These are phyloP conservation scores for Auriscalpium microsporum DNA, from an alignment of 768 basidiomycete species.

Conservation along the genomic window DNA sequence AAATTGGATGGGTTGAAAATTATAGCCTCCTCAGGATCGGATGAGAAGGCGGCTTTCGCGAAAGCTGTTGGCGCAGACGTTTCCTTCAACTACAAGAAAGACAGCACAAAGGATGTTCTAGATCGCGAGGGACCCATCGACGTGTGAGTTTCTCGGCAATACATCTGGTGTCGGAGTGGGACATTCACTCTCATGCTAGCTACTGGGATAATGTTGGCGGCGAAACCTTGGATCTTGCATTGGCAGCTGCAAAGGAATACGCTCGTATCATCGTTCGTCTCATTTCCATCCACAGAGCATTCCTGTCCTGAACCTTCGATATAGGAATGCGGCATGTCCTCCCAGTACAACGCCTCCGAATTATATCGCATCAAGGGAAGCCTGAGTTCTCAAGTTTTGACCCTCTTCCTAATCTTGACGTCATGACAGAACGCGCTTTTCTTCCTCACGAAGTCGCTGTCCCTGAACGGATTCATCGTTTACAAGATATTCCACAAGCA, in stretches of 20 bases:
- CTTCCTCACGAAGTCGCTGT: conserved; percentile 18
- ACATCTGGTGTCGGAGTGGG: background rate
- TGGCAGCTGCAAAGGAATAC: conserved; percentile 8
- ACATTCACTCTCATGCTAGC: background rate
- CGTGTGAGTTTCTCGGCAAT: conserved; percentile 24
- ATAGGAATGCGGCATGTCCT: conserved; percentile 24
- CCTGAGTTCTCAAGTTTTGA: background rate
- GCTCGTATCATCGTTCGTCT: conserved; percentile 20
- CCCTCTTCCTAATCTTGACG: background rate
- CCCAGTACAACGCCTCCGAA: conserved; percentile 16
- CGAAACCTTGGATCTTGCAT: conserved; percentile 22
- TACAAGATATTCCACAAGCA: conserved; percentile 17
- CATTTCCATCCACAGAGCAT: background rate
- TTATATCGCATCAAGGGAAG: background rate
- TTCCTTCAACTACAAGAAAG: conserved; percentile 68
- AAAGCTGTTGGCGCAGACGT: conserved; percentile 55
- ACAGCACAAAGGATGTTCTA: conserved; percentile 41
- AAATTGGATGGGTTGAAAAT: conserved; percentile 44
- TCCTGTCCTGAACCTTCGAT: background rate
- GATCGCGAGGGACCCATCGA: conserved; percentile 49
- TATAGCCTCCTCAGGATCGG: conserved; percentile 62
- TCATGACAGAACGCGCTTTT: conserved; percentile 1
- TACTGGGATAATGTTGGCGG: conserved; percentile 3
- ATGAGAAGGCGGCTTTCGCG: conserved; percentile 63
- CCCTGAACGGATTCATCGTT: conserved; percentile 26